Evolutionary conservation across 768 basidiomycete genomes (phyloP).

Genomic region (Floccularia luteovirens): DNA sequence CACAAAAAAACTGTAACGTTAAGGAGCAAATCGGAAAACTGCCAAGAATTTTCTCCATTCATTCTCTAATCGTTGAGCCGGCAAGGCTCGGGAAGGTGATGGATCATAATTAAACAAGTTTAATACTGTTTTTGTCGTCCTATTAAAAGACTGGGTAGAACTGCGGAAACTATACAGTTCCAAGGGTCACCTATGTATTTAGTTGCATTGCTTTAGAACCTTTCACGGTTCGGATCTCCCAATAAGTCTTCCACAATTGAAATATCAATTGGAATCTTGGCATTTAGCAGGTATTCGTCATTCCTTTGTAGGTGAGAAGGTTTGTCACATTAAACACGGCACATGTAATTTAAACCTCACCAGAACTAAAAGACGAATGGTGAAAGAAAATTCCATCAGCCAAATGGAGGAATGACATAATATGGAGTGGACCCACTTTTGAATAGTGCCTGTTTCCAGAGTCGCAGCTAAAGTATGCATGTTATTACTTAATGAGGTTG

Average conservation of each 20-base stretch:
- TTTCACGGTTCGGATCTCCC: no score
- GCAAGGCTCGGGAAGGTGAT: no score
- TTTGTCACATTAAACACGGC: not conserved
- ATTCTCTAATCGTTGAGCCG: no score
- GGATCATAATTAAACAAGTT: no score
- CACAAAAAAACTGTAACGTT: no score
- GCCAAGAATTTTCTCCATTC: no score
- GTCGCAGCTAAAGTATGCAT: slow-evolving; percentile 55
- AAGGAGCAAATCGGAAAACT: no score
- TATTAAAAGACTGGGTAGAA: no score
- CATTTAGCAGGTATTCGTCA: slow-evolving; percentile 41
- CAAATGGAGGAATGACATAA: not conserved
- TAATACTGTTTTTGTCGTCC: no score
- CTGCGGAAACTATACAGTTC: no score
- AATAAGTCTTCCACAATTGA: slow-evolving; percentile 35
- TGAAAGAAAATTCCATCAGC: not conserved
- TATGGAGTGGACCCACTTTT: slow-evolving; percentile 51
- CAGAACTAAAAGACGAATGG: slow-evolving; percentile 28
- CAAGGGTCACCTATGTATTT: no score
- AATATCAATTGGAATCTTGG: slow-evolving; percentile 34
- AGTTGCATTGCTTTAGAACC: no score
- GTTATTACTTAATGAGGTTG: not conserved
- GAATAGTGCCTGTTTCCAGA: slow-evolving; percentile 90
- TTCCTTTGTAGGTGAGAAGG: slow-evolving; percentile 28
- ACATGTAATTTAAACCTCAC: slow-evolving; percentile 16